Conservation (phyloP, 2,329 filamentous ascomycete species). For the Pseudopyricularia cyperi region DNA sequence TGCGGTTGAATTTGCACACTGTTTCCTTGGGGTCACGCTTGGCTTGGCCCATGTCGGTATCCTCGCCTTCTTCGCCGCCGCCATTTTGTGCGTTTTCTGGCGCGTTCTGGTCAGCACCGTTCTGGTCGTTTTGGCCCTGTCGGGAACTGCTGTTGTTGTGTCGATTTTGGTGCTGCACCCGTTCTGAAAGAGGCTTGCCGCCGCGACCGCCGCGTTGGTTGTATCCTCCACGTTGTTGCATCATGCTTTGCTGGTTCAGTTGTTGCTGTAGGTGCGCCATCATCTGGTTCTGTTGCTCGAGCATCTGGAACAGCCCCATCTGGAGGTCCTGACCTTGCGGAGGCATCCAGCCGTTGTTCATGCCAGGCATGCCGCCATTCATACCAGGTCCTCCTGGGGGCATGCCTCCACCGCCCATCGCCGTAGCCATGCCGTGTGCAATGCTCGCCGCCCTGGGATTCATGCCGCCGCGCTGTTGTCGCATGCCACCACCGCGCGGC, state of each 20-base stretch:
- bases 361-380: constrained; percentile 25
- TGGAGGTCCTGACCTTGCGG: constrained; percentile 21
- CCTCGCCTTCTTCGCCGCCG: constrained; percentile 29
- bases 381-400: constrained; percentile 19
- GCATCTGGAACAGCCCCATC: constrained; percentile 55
- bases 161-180: constrained; percentile 44
- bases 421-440: constrained; percentile 34
- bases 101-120: constrained; percentile 18
- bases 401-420: constrained; percentile 12
- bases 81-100: constrained; percentile 18
- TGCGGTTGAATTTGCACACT: constrained; percentile 80
- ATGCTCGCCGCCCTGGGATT: constrained; percentile 38
- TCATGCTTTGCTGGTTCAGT: constrained; percentile 40
- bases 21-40: constrained; percentile 50
- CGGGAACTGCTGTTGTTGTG: constrained; percentile 32
- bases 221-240: constrained; percentile 26
- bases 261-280: constrained; percentile 64
- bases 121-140: constrained; percentile 11
- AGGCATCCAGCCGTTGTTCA: constrained; percentile 33
- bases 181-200: constrained; percentile 59
- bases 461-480: constrained; percentile 29
- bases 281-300: constrained; percentile 79
- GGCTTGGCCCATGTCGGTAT: constrained; percentile 48
- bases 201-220: constrained; percentile 20
- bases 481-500: constrained; percentile 37